Evolutionary conservation across 2,329 filamentous ascomycete species (phyloP).

Genomic region (Arthrobotrys entomopaga): DNA sequence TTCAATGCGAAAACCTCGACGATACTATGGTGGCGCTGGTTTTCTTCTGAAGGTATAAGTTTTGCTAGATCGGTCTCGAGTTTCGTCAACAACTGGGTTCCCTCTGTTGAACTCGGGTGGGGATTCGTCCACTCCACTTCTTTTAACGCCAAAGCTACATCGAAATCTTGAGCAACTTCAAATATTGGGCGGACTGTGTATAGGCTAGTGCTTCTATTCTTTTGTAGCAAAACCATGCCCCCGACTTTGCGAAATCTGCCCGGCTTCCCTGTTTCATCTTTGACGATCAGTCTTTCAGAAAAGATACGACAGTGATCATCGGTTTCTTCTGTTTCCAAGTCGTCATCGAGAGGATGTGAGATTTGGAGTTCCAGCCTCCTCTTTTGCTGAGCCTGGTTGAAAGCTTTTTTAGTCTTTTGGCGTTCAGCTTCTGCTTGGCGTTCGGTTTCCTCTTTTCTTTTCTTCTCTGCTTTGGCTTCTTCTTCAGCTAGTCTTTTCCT

Average conservation of each 20-base stretch:
- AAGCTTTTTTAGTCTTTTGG: constrained; percentile 62
- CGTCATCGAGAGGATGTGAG: constrained; percentile 25
- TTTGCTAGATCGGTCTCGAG: constrained; percentile 81
- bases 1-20: constrained; percentile 85
- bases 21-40: constrained; percentile 77
- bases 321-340: constrained; percentile 20
- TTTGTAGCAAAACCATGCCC: constrained; percentile 60
- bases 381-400: constrained; percentile 57
- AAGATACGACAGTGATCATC: constrained; percentile 28
- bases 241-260: constrained; percentile 51
- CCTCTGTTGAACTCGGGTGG: constrained; percentile 69
- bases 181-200: constrained; percentile 78
- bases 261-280: constrained; percentile 39
- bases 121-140: constrained; percentile 69
- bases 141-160: constrained; percentile 77
- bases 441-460: constrained; percentile 66
- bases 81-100: constrained; percentile 79
- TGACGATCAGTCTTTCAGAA: constrained; percentile 42
- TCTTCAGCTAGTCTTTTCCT: constrained; percentile 68
- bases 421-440: constrained; percentile 65
- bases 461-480: constrained; percentile 65
- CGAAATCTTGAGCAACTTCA: constrained; percentile 67
- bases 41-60: constrained; percentile 69
- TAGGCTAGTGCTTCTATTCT: constrained; percentile 74
- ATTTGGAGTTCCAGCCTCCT: constrained; percentile 32